Evolutionary conservation across 306 rosid species (phyloP).

Genomic region (Calophaca sinica): DNA sequence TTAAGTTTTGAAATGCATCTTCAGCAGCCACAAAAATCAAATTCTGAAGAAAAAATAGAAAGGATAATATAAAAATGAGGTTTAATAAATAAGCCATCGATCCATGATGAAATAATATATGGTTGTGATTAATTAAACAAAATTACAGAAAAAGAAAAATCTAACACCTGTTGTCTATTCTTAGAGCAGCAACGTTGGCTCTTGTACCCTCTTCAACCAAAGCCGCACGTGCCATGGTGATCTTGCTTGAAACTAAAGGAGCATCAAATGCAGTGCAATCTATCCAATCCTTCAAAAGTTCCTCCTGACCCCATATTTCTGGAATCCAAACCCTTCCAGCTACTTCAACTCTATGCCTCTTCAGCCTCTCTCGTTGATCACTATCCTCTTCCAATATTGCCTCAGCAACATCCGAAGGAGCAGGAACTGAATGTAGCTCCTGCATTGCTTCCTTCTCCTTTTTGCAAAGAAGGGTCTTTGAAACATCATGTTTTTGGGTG

Average conservation of each 20-base stretch:
- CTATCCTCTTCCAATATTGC: conserved; percentile 51
- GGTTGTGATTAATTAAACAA: conserved; percentile 15
- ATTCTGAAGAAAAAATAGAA: not conserved
- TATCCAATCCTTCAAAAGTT: conserved; percentile 81
- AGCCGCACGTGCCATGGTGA: conserved; percentile 74
- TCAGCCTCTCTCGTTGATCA: conserved; percentile 81
- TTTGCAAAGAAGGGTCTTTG: conserved; percentile 29
- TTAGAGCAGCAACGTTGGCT: conserved; percentile 61
- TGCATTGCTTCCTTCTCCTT: conserved; percentile 35
- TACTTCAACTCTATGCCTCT: conserved; percentile 71
- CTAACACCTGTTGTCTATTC: conserved; percentile 78
- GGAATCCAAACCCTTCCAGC: conserved; percentile 93
- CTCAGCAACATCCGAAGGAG: not conserved
- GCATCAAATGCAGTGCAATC: conserved; percentile 88
- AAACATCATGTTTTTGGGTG: conserved; percentile 21
- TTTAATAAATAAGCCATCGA: conserved; percentile 27
- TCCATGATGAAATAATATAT: not conserved
- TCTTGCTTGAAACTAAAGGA: conserved; percentile 64
- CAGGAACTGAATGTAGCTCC: not conserved
- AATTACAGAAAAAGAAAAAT: conserved; percentile 9
- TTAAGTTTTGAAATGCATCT: not conserved
- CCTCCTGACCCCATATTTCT: conserved; percentile 94
- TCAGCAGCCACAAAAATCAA: conserved; percentile 16
- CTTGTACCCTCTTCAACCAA: conserved; percentile 70
- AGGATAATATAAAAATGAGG: conserved; percentile 17